Conservation (phyloP, 176 grass and related monocot species). For the Areca catechu region DNA sequence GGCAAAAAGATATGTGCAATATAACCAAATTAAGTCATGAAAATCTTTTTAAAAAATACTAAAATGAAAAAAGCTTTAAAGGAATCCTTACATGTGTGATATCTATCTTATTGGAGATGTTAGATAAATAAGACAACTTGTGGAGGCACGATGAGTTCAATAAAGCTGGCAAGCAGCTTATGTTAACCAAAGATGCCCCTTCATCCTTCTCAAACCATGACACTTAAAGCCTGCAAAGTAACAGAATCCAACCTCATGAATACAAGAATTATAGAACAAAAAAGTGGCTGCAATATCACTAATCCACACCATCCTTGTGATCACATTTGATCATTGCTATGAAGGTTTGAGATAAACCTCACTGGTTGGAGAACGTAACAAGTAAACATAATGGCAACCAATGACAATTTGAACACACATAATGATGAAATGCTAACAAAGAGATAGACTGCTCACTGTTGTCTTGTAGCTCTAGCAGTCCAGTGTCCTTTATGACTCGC, state of each 20-base stretch:
- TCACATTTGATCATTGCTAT: too few species aligned
- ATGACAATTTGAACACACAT: conserved; percentile 4
- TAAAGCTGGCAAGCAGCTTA: conserved; percentile 71
- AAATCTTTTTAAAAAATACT: conserved; percentile 4
- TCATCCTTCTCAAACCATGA: conserved; percentile 69
- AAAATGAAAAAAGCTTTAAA: neutral
- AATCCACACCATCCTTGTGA: too few species aligned
- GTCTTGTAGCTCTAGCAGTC: conserved; percentile 38
- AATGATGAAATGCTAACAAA: conserved; percentile 5
- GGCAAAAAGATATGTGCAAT: too few species aligned
- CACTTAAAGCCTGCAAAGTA: conserved; percentile 58
- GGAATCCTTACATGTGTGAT: conserved; percentile 48
- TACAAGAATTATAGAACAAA: neutral
- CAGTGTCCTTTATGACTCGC: too few species aligned
- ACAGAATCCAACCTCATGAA: conserved; percentile 14
- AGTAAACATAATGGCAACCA: neutral
- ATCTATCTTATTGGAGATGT: conserved; percentile 45
- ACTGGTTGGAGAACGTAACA: too few species aligned
- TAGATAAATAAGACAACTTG: conserved; percentile 61
- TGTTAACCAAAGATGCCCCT: conserved; percentile 60
- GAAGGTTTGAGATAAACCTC: too few species aligned
- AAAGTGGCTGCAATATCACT: too few species aligned
- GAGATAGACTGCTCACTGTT: conserved; percentile 44
- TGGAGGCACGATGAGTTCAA: conserved; percentile 89
- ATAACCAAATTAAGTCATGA: neutral